These are phyloP conservation scores for Tetrapisispora pingtungensis DNA, from an alignment of 805 yeast species.

Conservation along the genomic window DNA sequence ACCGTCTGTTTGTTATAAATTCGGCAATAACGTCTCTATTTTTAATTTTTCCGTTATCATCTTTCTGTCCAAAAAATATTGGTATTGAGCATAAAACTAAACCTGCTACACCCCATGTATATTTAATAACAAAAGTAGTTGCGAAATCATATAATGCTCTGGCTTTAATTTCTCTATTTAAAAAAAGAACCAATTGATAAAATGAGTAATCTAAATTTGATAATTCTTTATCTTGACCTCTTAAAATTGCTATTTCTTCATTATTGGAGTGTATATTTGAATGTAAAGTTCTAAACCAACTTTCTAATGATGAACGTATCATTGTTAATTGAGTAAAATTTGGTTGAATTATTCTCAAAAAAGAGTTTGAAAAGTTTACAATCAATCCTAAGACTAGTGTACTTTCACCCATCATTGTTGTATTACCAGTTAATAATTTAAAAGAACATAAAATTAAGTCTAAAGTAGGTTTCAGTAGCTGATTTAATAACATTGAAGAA, in stretches of 20 bases:
- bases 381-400: constrained; percentile 67
- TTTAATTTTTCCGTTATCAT: constrained; percentile 6
- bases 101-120: constrained; percentile 95
- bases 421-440: constrained; percentile 48
- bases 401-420: constrained; percentile 51
- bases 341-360: constrained; percentile 71
- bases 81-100: constrained; percentile 81
- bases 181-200: constrained; percentile 70
- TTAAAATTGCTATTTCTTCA: constrained; percentile 80
- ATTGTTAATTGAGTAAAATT: constrained; percentile 77
- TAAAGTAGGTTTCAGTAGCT: constrained; percentile 70
- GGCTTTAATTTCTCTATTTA: constrained; percentile 64
- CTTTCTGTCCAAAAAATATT: constrained; percentile 44
- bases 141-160: constrained; percentile 74
- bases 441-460: constrained; percentile 75
- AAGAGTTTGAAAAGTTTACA: constrained; percentile 69
- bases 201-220: constrained; percentile 69
- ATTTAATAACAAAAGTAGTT: constrained; percentile 81
- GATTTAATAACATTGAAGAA: constrained; percentile 67
- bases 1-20: constrained; percentile 79
- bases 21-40: constrained; percentile 51
- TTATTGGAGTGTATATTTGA: constrained; percentile 66
- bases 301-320: constrained; percentile 70
- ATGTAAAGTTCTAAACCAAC: constrained; percentile 73
- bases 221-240: constrained; percentile 73